Conservation (phyloP, 2,329 filamentous ascomycete genomes). For the Chrysoporthe cubensis region DNA sequence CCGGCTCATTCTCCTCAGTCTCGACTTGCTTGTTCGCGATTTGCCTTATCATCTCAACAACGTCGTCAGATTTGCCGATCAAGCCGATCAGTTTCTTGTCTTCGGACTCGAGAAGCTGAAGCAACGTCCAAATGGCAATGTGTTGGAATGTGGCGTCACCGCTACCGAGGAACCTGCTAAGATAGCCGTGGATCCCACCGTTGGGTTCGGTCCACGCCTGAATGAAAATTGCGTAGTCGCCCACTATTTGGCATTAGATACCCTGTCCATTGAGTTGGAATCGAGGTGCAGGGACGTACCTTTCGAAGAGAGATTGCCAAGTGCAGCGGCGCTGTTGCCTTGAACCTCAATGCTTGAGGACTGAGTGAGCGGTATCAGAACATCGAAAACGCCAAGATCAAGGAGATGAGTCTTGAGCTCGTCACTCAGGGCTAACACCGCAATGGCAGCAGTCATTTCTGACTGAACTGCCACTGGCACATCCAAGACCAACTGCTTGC, state of each 20-base stretch:
- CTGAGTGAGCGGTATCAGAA: slow-evolving; percentile 91
- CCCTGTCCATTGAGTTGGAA: slow-evolving; percentile 17
- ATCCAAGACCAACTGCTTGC: slow-evolving; percentile 92
- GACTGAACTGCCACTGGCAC: slow-evolving; percentile 95
- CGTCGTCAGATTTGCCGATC: slow-evolving; percentile 87
- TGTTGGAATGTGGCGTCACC: slow-evolving; percentile 98
- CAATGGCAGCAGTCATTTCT: slow-evolving; percentile 99
- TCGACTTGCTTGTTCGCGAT: slow-evolving; percentile 91
- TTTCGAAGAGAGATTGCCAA: slow-evolving; percentile 96
- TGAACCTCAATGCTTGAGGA: slow-evolving; percentile 97
- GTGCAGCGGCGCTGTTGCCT: slow-evolving; percentile 93
- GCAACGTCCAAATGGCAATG: slow-evolving; percentile 96
- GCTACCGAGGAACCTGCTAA: slow-evolving; percentile 89
- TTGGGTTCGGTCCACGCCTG: slow-evolving; percentile 91
- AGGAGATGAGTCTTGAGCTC: slow-evolving; percentile 92
- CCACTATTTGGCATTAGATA: slow-evolving; percentile 61
- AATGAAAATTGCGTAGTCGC: slow-evolving; percentile 95
- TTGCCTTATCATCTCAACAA: slow-evolving; percentile 87
- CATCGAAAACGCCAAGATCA: slow-evolving; percentile 92
- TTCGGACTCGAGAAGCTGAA: slow-evolving; percentile 94
- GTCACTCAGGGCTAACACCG: slow-evolving; percentile 91
- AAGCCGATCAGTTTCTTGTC: slow-evolving; percentile 86
- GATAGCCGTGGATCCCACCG: slow-evolving; percentile 93
- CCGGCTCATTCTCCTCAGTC: slow-evolving; percentile 83
- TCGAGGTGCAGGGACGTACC: slow-evolving; percentile 57